phyloP scores from a whole-genome alignment of 495 filamentous ascomycete genomes.

The Aspergillus hancockii region DNA sequence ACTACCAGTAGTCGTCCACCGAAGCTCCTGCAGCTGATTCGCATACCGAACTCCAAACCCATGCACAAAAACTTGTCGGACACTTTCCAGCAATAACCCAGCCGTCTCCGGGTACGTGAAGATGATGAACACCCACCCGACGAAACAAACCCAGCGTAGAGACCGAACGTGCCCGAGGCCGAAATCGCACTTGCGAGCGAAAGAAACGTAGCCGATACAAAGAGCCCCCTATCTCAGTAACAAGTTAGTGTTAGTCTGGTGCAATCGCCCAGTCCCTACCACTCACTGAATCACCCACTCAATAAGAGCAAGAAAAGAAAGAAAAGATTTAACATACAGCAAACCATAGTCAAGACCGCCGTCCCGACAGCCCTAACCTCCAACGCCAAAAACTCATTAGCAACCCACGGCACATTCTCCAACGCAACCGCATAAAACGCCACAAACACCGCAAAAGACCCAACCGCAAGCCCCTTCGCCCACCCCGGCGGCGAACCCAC shows the following conservation, averaged over 20 bases:
- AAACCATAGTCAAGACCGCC: neutral
- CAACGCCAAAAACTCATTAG: neutral
- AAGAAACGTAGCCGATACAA: neutral
- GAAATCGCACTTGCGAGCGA: neutral
- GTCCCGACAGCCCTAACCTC: neutral
- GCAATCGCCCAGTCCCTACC: no score
- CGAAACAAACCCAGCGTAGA: neutral
- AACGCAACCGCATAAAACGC: neutral
- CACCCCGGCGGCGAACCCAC: neutral
- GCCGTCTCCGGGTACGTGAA: neutral
- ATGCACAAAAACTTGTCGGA: neutral
- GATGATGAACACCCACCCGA: neutral
- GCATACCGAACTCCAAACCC: neutral
- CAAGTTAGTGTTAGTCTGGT: neutral
- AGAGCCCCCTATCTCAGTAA: neutral
- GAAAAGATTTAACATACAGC: neutral
- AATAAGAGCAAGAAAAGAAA: neutral
- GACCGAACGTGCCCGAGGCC: neutral
- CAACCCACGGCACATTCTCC: neutral
- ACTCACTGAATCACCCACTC: no score
- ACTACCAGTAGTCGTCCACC: neutral
- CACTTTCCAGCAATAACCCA: neutral
- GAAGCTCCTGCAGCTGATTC: neutral
- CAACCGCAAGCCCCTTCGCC: neutral
- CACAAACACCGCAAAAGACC: neutral